Evolutionary conservation across 1,284 basidiomycete genomes (phyloP), one percentile per base, ranked within the genome.

Genomic region (Ustilago cynodontis): DNA sequence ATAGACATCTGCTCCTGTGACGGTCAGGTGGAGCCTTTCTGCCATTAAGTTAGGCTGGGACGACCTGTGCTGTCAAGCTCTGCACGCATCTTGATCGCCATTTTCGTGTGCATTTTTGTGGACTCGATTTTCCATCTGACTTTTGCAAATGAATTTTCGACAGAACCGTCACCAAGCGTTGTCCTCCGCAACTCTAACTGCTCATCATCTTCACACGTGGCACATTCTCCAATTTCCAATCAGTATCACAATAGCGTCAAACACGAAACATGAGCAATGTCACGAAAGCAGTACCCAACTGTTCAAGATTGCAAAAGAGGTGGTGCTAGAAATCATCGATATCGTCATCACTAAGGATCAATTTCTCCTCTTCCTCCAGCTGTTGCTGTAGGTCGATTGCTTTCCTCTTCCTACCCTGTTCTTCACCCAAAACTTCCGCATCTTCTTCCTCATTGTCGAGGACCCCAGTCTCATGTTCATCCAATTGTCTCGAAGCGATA

Each of bases 331-430:
- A 77, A 7, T 77, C 75, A 24, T 18, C 70, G 41, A 77, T 77
- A 39, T 77, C 71, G 56, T 77, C 75, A 20, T 77, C 75, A 2
- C 63, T 66, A 1, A 77, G 43, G n/a, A 66, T 53, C 29, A 70
- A 24, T 16, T 63, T 33, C 33, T 64, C 55, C 11, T 22, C 33
- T 2, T 55, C 65, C 28, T 59, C 68, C n/a, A 61, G n/a, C 58
- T 13, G n/a, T 31, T 10, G 37, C 59, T 47, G 64, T 35, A n/a
- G 55, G 5, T 39, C 35, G 2, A 39, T 24, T 33, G 9, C 51
- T 52, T 52, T 35, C 47, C 52, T 61, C 64, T 54, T 55, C 0
- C 14, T n/a, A 2, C 11, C 37, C 7, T 43, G 26, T 33, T 52
- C 50, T 49, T 33, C 11, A 10, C 37, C 29, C 9, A 8, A 31